Base-by-base conservation (phyloP, 805 yeast species). In the Spathaspora passalidarum region DNA sequence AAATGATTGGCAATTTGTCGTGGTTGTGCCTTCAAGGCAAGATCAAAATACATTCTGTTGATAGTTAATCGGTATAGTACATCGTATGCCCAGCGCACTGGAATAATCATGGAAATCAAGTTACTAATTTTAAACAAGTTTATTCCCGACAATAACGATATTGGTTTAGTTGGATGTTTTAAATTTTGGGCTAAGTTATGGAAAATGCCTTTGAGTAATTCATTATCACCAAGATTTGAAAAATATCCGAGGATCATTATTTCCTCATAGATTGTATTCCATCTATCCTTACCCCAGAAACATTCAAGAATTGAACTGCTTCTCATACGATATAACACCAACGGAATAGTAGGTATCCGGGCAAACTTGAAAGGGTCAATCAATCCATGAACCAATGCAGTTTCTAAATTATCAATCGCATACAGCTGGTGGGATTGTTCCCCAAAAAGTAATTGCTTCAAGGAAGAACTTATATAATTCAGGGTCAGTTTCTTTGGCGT, bases 1-100 rank as follows among this genome's bases (percentile, higher is more conserved):
- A 65, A 44, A 44, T 52, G 52, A 53, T 70, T 66, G 35, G 69
- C 66, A 38, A 72, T 59, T 17, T 58, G 65, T 29, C 71, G 48
- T 2, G 74, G 72, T 29, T 64, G 55, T 1, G 57, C 50, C 1
- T 54, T 50, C 53, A 62, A 50, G 13, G 63, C 51, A 11, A 66
- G 42, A 42, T 62, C 52, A 38, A 70, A 68, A 48, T 69, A 65
- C 2, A 56, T 25, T 34, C 63, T 52, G 55, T 72, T 72, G 20
- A 68, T 40, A 0, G 71, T 62, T 21, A 66, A 38, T 11, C 71
- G 52, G 48, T 57, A 66, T 18, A 63, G 32, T 8, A 68, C 22
- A 47, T 67, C 74, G 47, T 72, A 72, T 9, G 51, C 46, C 69
- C 73, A 68, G 35, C 76, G 53, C 6, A 56, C 43, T 0, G 75